Evolutionary conservation across 768 basidiomycete species (phyloP).

Genomic region (Lyophyllum decastes): DNA sequence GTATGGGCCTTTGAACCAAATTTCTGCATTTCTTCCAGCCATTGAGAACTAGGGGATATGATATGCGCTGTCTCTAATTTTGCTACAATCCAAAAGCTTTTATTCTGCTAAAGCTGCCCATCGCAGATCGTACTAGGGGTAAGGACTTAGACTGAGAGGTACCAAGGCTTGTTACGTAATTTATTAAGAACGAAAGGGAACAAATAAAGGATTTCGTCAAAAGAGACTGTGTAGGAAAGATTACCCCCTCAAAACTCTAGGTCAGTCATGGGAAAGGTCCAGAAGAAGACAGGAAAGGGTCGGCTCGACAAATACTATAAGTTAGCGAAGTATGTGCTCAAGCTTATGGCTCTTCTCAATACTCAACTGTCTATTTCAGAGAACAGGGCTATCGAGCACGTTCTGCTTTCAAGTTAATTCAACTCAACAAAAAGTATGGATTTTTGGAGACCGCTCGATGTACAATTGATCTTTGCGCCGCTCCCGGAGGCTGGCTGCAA

Average conservation of each 20-base stretch:
- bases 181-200: too few relatives aligned
- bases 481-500: conserved; percentile 98
- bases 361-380: conserved; percentile 42
- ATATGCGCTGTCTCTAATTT: too few relatives aligned
- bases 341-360: conserved; percentile 3
- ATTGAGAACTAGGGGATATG: not conserved
- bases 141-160: too few relatives aligned
- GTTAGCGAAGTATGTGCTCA: conserved; percentile 73
- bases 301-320: conserved; percentile 98
- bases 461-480: conserved; percentile 97
- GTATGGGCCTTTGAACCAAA: conserved; percentile 7
- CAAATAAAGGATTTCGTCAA: too few relatives aligned
- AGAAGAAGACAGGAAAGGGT: conserved; percentile 96
- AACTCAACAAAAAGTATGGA: conserved; percentile 96
- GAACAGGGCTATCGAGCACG: conserved; percentile 99
- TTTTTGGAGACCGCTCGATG: conserved; percentile 89
- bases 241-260: not conserved
- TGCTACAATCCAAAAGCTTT: too few relatives aligned
- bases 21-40: conserved; percentile 3
- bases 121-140: too few relatives aligned
- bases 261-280: conserved; percentile 65
- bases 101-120: too few relatives aligned
- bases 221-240: not conserved
- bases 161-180: too few relatives aligned
- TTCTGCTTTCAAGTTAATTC: conserved; percentile 98